Base-by-base conservation (phyloP, 2,329 filamentous ascomycete genomes). In the Teratosphaeriaceae sp. region DNA sequence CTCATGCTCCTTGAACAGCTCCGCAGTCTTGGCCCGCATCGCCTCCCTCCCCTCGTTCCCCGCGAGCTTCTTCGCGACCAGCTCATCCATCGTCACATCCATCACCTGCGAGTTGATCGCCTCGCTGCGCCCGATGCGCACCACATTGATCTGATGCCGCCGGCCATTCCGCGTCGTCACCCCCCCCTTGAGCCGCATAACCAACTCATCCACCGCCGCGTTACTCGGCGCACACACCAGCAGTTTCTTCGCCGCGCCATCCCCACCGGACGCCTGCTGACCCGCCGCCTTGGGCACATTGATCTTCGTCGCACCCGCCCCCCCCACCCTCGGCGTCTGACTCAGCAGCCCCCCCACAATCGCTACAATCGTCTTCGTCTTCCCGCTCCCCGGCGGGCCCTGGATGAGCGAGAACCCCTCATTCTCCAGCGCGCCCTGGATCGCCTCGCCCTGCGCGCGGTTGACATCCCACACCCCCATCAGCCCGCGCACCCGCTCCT, bases 201-300 rank as follows among this genome's bases (percentile, higher is more conserved):
- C 92, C 49, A 98, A 64, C 64, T 98, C 92, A 62, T 98, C 92
- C 5, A 98, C 92, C 23, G 92, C 92, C 5, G 92, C 92, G 64
- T 98, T 98, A 73, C 89, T 97, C 12, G 92, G 92, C n/a, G 92
- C 92, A 60, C 92, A 98, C 19, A 98, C 87, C 20, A 98, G 76
- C 20, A 98, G 73, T 64, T 97, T 98, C 67, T 94, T 96, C 2
- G 78, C 62, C 1, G 70, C 61, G n/a, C 63, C 56, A 39, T 52
- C 51, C 6, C 54, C 55, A 33, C 40, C 44, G 35, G 21, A 34
- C 33, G 48, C 50, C 11, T 38, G 40, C n/a, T 47, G 47, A n/a
- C 46, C 51, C 20, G 42, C 50, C 9, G 49, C 44, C 30, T 46
- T 55, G 12, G 68, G 69, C 38, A 69, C 52, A 16, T 53, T 50